Evolutionary conservation across 164 flowering plant species (phyloP), one percentile per base, ranked within the genome.

Genomic region (Santalum album): DNA sequence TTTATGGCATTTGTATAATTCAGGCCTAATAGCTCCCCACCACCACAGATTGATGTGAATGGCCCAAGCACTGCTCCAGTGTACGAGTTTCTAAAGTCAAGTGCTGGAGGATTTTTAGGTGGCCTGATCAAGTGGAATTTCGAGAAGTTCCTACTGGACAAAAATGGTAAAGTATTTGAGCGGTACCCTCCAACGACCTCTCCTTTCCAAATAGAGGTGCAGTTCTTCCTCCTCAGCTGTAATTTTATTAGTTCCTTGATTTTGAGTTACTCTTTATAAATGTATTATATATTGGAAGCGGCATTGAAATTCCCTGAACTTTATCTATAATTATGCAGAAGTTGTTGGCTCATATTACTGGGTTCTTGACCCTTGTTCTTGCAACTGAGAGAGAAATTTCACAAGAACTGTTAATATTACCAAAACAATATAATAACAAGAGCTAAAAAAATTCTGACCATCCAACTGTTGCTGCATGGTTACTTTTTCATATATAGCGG

Each of bases 121-220:
- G 20, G 19, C 0, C 17, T 36, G 7, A 9, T 25, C 25, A 40
- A 49, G 32, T 49, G 51, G 51, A 49, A 49, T 49, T 49, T 49
- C 17, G 32, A 23, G 18, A 49, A 49, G 51, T 49, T 49, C 32
- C 17, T 49, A 27, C 9, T 49, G 51, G 51, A 23, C 27, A 49
- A 49, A 49, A 23, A 49, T 23, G 51, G 51, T 0, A 49, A 49
- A 16, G 51, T 49, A 6, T 6, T 49, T 24, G 51, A 49, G 51
- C 22, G 51, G 16, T 49, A 23, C 51, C 15, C n/a, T 25, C 51
- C 51, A 23, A 12, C 26, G 5, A 25, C 32, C 1, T 49, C 51
- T 3, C 51, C 51, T 49, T 25, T 49, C 51, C 26, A 25, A 23
- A 49, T 49, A 12, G 51, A 49, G 51, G 51, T 49, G n/a, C n/a